phyloP scores from a whole-genome alignment of 176 grass and related monocot species.

The Oryza longistaminata region DNA sequence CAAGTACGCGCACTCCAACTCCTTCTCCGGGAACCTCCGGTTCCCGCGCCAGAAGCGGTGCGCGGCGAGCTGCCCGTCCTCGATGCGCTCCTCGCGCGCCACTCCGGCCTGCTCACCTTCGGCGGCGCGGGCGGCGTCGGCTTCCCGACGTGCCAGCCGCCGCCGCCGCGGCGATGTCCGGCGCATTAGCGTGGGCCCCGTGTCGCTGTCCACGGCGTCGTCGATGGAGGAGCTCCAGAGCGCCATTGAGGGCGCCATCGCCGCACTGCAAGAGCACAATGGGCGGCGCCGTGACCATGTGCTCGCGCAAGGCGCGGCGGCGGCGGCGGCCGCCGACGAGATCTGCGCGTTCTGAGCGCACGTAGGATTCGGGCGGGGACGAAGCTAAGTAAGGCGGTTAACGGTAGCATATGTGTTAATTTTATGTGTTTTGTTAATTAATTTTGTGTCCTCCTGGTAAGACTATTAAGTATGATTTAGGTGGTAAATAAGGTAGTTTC shows the following conservation, averaged over 20 bases:
- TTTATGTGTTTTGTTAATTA: conserved; percentile 12
- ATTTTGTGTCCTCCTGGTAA: conserved; percentile 28
- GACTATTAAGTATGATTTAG: conserved; percentile 24
- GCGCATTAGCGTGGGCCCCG: conserved; percentile 32
- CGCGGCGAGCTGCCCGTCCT: conserved; percentile 92
- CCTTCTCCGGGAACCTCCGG: conserved; percentile 93
- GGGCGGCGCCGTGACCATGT: conserved; percentile 24
- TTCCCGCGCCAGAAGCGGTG: conserved; percentile 72
- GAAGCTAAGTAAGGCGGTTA: conserved; percentile 43
- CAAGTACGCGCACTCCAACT: conserved; percentile 70
- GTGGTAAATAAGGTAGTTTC: conserved; percentile 62
- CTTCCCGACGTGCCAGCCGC: conserved; percentile 54
- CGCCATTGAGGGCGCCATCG: conserved; percentile 94
- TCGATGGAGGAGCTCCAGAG: conserved; percentile 96
- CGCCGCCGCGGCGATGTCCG: conserved; percentile 9
- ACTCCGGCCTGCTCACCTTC: conserved; percentile 77
- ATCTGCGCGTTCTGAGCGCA: conserved; percentile 47
- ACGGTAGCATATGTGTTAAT: conserved; percentile 43
- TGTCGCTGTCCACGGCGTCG: conserved; percentile 62
- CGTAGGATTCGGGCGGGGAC: conserved; percentile 40
- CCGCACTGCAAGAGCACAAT: conserved; percentile 97
- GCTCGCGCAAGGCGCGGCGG: conserved; percentile 22
- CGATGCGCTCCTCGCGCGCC: conserved; percentile 91
- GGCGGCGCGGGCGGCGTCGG: conserved; percentile 52
- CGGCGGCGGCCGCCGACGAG: conserved; percentile 19